phyloP scores from a whole-genome alignment of 768 basidiomycete genomes.

The Auricularia sp. region DNA sequence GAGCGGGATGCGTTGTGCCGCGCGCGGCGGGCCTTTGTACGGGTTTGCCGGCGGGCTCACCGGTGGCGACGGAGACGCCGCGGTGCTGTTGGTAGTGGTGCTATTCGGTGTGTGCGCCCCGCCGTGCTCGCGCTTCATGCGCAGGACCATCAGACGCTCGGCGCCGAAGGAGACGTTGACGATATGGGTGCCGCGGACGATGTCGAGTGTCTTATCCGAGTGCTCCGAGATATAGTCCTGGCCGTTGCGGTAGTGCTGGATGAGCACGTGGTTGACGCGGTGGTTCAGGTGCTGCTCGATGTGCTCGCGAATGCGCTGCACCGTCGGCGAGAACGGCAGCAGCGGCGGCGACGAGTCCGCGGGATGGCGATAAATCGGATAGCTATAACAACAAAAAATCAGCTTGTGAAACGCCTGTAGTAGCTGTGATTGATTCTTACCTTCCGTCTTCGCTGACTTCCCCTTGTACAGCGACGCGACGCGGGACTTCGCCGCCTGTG shows the following conservation, averaged over 20 bases:
- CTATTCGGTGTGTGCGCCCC: background rate
- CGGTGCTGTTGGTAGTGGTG: background rate
- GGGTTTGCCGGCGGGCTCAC: background rate
- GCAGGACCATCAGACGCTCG: conserved; percentile 66
- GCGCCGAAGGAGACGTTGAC: conserved; percentile 79
- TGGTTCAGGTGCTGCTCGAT: conserved; percentile 52
- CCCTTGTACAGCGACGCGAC: conserved; percentile 55
- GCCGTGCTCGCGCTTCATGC: conserved; percentile 35
- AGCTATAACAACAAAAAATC: conserved; percentile 27
- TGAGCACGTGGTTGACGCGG: conserved; percentile 74
- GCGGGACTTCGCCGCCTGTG: conserved; percentile 63
- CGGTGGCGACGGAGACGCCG: background rate
- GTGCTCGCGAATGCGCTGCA: conserved; percentile 50
- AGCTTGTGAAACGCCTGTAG: no score
- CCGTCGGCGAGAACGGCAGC: conserved; percentile 56
- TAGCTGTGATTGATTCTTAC: conserved; percentile 16
- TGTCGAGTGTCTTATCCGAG: conserved; percentile 79
- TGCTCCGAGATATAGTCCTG: conserved; percentile 81
- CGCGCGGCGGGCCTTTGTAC: conserved; percentile 4
- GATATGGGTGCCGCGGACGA: conserved; percentile 61
- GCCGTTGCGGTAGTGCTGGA: conserved; percentile 71
- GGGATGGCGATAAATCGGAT: conserved; percentile 75
- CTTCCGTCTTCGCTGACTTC: conserved; percentile 41
- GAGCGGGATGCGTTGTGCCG: conserved; percentile 55
- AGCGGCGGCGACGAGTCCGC: conserved; percentile 69